phyloP scores from a whole-genome alignment of 306 rosid species.

The Glycyrrhiza uralensis region DNA sequence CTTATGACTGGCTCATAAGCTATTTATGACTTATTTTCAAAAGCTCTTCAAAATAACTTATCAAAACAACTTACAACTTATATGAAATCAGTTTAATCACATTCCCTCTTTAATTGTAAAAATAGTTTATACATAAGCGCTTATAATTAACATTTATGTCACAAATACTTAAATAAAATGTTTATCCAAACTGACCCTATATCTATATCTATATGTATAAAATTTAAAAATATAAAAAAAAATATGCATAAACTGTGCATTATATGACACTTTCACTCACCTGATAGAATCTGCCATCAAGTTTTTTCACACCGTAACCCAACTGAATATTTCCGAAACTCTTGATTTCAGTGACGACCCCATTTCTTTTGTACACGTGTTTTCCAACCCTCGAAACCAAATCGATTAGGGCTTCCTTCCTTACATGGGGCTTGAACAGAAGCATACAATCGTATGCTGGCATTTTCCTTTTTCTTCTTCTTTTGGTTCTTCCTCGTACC shows the following conservation, averaged over 20 bases:
- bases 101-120: too few species aligned
- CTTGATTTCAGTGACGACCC: constrained; percentile 61
- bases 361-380: constrained; percentile 69
- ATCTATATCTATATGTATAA: too few species aligned
- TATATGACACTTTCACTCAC: constrained; percentile 21
- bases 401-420: constrained; percentile 52
- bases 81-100: too few species aligned
- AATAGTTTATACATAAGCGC: too few species aligned
- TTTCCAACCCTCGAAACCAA: constrained; percentile 72
- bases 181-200: too few species aligned
- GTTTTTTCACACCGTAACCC: constrained; percentile 89
- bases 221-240: background rate
- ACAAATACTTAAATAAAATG: too few species aligned
- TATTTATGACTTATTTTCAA: too few species aligned
- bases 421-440: constrained; percentile 51
- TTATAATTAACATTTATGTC: too few species aligned
- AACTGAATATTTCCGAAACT: constrained; percentile 60
- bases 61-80: too few species aligned
- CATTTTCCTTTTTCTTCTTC: constrained; percentile 36
- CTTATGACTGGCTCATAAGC: too few species aligned
- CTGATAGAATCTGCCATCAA: constrained; percentile 85
- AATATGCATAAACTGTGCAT: background rate
- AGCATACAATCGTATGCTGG: constrained; percentile 85
- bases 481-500: background rate
- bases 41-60: too few species aligned